Evolutionary conservation across 164 flowering plant species (phyloP), one percentile per base, ranked within the genome.

Genomic region (Dillenia turbinata): DNA sequence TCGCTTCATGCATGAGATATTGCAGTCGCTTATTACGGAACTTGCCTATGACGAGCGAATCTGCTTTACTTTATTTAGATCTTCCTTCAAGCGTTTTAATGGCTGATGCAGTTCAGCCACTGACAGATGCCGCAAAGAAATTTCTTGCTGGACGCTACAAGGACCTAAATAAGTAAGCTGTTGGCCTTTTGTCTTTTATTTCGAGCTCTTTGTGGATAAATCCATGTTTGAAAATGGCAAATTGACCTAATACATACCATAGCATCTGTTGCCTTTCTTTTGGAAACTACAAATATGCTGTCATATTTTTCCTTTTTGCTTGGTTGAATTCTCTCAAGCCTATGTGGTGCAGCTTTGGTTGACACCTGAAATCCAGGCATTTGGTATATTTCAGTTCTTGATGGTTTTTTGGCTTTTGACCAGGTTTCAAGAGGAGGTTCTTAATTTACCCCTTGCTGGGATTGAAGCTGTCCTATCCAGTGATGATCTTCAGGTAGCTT

Each of bases 1-100:
- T 94, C 58, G 92, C 96, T 68, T 91, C 99, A 1, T 94, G 99
- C 79, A 94, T 94, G 97, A 81, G 96, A 68, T 69, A 88, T 63
- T 94, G 99, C 73, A 83, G 96, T 69, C 79, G 84, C 15, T 55
- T 75, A 40, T 62, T 94, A 66, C 73, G 89, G 16, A 82, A 83
- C 67, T 47, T 81, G 77, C 82, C 93, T 59, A 94, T 94, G 99
- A 86, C 92, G 16, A 92, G 91, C 0, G 97, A 92, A 24, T 88
- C 96, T 40, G 97, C 99, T 9, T 75, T 94, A 76, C 83, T 94
- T 10, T 94, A 87, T 83, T 71, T 94, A 17, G 99, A 94, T 64
- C 97, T 94, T 67, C 99, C 99, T 16, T 91, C 90, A 17, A 87
- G 85, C 76, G 89, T 94, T 45, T 49, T 49, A 49, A 78, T 82